Conservation (phyloP, 768 basidiomycete genomes). For the Phlegmacium glaucopus region DNA sequence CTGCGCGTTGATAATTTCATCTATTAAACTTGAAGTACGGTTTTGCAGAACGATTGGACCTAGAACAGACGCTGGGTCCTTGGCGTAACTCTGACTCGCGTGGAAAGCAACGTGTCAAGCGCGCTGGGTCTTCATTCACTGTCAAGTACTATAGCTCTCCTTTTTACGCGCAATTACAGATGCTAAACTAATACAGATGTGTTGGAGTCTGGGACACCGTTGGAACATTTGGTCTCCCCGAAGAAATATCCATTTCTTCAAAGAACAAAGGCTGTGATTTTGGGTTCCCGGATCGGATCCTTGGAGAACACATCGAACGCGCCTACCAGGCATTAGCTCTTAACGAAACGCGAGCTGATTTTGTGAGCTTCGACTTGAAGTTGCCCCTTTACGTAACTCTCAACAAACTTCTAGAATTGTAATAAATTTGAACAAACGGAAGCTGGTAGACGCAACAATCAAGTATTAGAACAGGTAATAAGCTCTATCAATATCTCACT, state of each 20-base stretch:
- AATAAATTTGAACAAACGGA: conserved; percentile 62
- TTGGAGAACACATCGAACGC: conserved; percentile 61
- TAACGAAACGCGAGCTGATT: conserved; percentile 64
- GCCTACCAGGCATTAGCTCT: conserved; percentile 72
- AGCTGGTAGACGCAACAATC: conserved; percentile 48
- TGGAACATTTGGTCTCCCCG: conserved; percentile 68
- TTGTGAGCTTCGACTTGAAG: conserved; percentile 50
- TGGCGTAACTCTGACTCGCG: conserved; percentile 53
- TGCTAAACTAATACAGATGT: conserved; percentile 37
- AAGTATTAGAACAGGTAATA: conserved; percentile 59
- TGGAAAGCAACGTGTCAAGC: conserved; percentile 50
- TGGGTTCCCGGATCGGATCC: conserved; percentile 56
- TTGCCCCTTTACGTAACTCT: no score
- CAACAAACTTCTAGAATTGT: conserved; percentile 38
- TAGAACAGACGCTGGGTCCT: conserved; percentile 44
- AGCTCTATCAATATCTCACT: background rate
- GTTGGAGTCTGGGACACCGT: conserved; percentile 79
- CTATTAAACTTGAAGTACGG: conserved; percentile 8
- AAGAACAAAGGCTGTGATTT: conserved; percentile 45
- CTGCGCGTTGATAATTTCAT: background rate
- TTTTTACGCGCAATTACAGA: background rate
- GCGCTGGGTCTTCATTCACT: conserved; percentile 46
- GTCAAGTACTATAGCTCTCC: conserved; percentile 47
- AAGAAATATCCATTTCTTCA: conserved; percentile 44
- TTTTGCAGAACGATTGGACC: conserved; percentile 38